Evolutionary conservation across 345 rosid species (phyloP), one percentile per base, ranked within the genome.

Genomic region (Draba incana): DNA sequence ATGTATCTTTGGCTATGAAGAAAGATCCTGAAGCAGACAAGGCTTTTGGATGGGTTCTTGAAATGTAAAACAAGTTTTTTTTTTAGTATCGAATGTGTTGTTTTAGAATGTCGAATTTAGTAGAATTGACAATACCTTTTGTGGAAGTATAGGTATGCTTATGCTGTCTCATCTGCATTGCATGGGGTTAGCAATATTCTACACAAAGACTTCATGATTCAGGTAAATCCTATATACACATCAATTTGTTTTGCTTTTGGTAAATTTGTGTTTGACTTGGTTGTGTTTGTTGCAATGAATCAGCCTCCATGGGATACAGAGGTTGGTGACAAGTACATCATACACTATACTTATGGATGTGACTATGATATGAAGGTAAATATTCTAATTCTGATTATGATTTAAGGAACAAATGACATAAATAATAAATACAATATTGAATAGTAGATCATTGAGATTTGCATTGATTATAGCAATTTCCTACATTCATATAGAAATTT

Each of bases 261-360:
- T 57, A 48, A 42, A 51, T 31, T 55, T 49, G 30, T 3, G 42
- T 60, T 66, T 60, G 44, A 13, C 46, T 74, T 69, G 25, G 27
- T 48, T 68, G 54, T 73, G 64, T 81, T 77, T 16, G 74, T 49
- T 59, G 78, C 79, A 62, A 42, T 77, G 43, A 61, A 50, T 66
- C 82, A 95, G 99, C 99, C 99, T 63, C 99, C 99, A 33, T 95
- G 99, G 99, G 98, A 92, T 80, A 95, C 82, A 67, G 92, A 88
- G 76, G 28, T 92, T 41, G 92, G 90, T 49, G 76, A 82, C 61
- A 92, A 89, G 85, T 86, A 79, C 84, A 92, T 95, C 70, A 88
- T 95, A 62, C 99, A 95, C 77, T 95, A 85, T 76, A 94, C 98
- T 39, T 94, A 92, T 20, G 99, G 99, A 71, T 94, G 98, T 60